Percentiles rank a stretch among this genome's conserved stretches.
Evolutionary conservation across 2,329 filamentous ascomycete genomes (phyloP).

Genomic region (Phyllosticta ampelicida): DNA sequence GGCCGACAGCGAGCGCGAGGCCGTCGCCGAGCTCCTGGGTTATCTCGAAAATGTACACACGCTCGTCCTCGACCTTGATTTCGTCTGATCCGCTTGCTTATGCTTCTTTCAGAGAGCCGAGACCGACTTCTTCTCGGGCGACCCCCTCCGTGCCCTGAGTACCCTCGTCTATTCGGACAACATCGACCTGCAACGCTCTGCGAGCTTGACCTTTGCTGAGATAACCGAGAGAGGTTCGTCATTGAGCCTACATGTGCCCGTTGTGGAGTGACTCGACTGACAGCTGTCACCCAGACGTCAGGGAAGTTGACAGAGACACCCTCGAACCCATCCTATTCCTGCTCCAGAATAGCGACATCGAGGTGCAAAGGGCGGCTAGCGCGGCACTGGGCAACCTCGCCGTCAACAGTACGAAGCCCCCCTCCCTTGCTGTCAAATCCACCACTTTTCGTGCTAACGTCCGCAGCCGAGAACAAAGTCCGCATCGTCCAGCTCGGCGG

Average conservation of each 20-base stretch:
- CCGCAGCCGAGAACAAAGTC: constrained; percentile 91
- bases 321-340: constrained; percentile 93
- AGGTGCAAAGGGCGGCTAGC: constrained; percentile 93
- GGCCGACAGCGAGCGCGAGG: constrained; percentile 92
- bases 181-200: constrained; percentile 92
- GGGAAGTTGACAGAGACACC: constrained; percentile 88
- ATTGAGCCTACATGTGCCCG: background rate
- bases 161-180: constrained; percentile 98
- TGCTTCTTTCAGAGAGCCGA: constrained; percentile 61
- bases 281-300: constrained; percentile 59
- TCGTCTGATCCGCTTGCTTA: constrained; percentile 11
- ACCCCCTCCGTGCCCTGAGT: constrained; percentile 84
- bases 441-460: constrained; percentile 33
- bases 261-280: constrained; percentile 1
- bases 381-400: constrained; percentile 92
- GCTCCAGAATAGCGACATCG: constrained; percentile 88
- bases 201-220: constrained; percentile 95
- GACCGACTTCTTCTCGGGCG: constrained; percentile 96
- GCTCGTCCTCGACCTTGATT: constrained; percentile 26
- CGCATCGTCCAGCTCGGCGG: constrained; percentile 88
- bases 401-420: constrained; percentile 72
- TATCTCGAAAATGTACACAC: constrained; percentile 86
- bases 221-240: constrained; percentile 87
- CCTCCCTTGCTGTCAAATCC: constrained; percentile 8
- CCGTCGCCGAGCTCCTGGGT: constrained; percentile 86